phyloP scores from a whole-genome alignment of 306 rosid species.

The Lotus japonicus region DNA sequence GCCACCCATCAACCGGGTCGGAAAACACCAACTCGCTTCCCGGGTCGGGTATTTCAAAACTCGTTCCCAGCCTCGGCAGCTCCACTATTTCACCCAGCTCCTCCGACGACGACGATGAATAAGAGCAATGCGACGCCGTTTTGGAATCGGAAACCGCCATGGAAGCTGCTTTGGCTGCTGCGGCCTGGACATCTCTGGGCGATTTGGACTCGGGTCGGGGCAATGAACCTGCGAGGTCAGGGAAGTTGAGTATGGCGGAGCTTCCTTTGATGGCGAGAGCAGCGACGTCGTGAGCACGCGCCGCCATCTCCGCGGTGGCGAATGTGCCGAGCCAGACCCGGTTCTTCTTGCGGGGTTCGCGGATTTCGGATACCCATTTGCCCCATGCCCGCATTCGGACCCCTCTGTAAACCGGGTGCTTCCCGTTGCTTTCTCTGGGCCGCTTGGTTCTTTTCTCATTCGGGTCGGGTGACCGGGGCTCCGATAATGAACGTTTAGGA shows the following conservation, averaged over 20 bases:
- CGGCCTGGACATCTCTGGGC: conserved; percentile 84
- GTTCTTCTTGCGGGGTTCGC: conserved; percentile 89
- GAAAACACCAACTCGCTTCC: conserved; percentile 37
- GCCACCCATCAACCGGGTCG: conserved; percentile 55
- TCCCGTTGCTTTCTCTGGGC: conserved; percentile 33
- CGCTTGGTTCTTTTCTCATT: conserved; percentile 35
- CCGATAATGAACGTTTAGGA: not conserved
- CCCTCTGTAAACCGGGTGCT: conserved; percentile 85
- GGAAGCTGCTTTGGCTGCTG: conserved; percentile 83
- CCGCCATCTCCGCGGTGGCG: conserved; percentile 94
- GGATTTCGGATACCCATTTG: conserved; percentile 98
- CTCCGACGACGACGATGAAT: conserved; percentile 41
- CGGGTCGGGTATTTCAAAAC: conserved; percentile 39
- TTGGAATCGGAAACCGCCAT: conserved; percentile 35
- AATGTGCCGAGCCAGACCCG: conserved; percentile 99
- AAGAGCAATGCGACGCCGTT: conserved; percentile 17
- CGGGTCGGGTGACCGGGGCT: conserved; percentile 13
- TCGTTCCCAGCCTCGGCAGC: conserved; percentile 44
- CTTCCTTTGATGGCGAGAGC: conserved; percentile 72
- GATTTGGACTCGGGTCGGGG: conserved; percentile 82
- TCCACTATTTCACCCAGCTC: conserved; percentile 83
- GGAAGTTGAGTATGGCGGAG: conserved; percentile 96
- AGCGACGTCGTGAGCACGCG: conserved; percentile 97
- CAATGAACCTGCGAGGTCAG: conserved; percentile 47
- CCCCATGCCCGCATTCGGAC: conserved; percentile 98